Evolutionary conservation across 805 yeast genomes (phyloP).

Genomic region (Yamadazyma olivae): DNA sequence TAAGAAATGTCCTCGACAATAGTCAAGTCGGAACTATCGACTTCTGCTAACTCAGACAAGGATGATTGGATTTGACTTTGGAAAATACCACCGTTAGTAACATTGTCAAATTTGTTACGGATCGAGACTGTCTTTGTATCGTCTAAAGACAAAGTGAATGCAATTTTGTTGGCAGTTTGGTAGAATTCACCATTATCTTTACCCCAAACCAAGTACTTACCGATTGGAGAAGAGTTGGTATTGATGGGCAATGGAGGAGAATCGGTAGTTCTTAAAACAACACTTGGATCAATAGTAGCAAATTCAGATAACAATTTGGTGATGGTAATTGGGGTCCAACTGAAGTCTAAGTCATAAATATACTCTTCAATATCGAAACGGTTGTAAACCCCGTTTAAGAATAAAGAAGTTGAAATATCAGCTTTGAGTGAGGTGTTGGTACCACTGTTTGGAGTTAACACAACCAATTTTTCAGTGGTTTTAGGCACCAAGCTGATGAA

Average conservation of each 20-base stretch:
- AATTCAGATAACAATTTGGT: slow-evolving; percentile 47
- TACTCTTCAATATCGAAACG: slow-evolving; percentile 46
- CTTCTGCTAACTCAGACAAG: slow-evolving; percentile 14
- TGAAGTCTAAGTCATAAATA: slow-evolving; percentile 47
- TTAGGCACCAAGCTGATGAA: slow-evolving; percentile 60
- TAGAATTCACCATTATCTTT: slow-evolving; percentile 58
- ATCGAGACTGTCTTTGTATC: slow-evolving; percentile 49
- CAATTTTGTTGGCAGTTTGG: slow-evolving; percentile 59
- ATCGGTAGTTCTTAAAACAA: slow-evolving; percentile 17
- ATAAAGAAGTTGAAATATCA: slow-evolving; percentile 72
- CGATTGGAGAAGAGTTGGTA: slow-evolving; percentile 42
- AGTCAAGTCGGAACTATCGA: slow-evolving; percentile 62
- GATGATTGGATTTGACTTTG: slow-evolving; percentile 58
- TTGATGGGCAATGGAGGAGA: slow-evolving; percentile 20
- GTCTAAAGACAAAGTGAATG: slow-evolving; percentile 67
- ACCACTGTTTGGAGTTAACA: slow-evolving; percentile 37
- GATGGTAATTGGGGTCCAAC: slow-evolving; percentile 56
- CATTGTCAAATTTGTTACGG: slow-evolving; percentile 70
- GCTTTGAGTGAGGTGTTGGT: slow-evolving; percentile 51
- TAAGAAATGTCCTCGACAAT: slow-evolving; percentile 60
- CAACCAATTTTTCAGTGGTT: slow-evolving; percentile 57
- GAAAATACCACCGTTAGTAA: slow-evolving; percentile 68
- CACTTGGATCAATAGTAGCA: slow-evolving; percentile 23
- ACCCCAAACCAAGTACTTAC: slow-evolving; percentile 60
- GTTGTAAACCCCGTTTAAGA: slow-evolving; percentile 44